Base-by-base conservation (phyloP, 306 rosid genomes). In the Trifolium dubium region DNA sequence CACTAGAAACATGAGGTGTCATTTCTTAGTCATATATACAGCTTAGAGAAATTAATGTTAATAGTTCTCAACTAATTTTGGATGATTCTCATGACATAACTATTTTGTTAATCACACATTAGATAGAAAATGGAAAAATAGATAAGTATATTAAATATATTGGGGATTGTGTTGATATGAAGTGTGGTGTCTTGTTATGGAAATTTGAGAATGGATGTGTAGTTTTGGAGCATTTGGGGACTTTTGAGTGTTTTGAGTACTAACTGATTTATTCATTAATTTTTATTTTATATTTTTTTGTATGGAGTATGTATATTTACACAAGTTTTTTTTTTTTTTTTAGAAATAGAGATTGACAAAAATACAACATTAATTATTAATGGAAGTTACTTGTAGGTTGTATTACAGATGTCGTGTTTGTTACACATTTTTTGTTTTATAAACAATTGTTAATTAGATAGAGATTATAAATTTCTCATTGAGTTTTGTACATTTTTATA, bases 171-270 rank as follows among this genome's bases (percentile, higher is more conserved):
- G 32, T 19, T 9, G 29, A 18, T 10, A 56, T 28, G 35, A 56
- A 56, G 34, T 56, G 43, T 31, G 39, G 3, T 58, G 37, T 59
- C 5, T 60, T 60, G 43, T 60, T 60, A 8, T 56, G 12, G 62
- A 56, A 13, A 30, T 12, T 31, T 4, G 65, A 34, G 19, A 32
- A 31, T 31, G 5, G 8, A 29, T 29, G 9, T 31, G 12, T 31
- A 31, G 43, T 60, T 32, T 14, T 60, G 40, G 66, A 32, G 66
- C 23, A 60, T 2, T 60, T 60, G 66, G 10, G 18, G 18, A 60
- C 5, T 60, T 31, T 60, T 11, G 66, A 32, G 66, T 60, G 66
- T 31, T 31, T 60, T 60, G 41, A 14, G 66, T 60, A 32, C 41
- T 14, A 60, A 32, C 17, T 31, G 23, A 32, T 14, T 60, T 31